Conservation (phyloP, 768 basidiomycete genomes). For the Tylopilus felleus region DNA sequence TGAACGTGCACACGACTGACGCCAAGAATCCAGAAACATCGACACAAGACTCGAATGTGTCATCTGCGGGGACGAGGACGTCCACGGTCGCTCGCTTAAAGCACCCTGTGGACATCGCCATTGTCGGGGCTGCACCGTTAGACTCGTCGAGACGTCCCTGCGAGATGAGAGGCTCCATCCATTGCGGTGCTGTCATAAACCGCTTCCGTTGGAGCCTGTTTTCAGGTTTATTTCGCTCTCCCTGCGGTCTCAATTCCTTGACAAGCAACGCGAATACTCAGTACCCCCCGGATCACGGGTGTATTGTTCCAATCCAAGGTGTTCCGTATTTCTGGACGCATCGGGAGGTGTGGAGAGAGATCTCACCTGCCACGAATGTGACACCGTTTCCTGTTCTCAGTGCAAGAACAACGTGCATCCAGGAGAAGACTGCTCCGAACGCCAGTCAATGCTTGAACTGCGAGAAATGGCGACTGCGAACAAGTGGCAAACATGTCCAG, state of each 20-base stretch:
- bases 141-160: constrained; percentile 40
- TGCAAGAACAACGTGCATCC: constrained; percentile 51
- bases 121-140: constrained; percentile 41
- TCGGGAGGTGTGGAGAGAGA: constrained; percentile 16
- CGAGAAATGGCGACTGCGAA: constrained; percentile 42
- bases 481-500: constrained; percentile 63
- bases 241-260: constrained; percentile 33
- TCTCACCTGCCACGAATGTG: constrained; percentile 42
- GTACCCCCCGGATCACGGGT: constrained; percentile 41
- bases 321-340: constrained; percentile 53
- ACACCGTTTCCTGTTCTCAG: constrained; percentile 37
- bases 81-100: constrained; percentile 25
- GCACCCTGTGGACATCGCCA: constrained; percentile 47
- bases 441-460: constrained; percentile 40
- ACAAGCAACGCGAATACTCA: constrained; percentile 46
- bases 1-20: neutral
- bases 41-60: constrained; percentile 29
- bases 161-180: constrained; percentile 53
- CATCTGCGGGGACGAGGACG: constrained; percentile 40
- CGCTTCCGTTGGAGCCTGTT: constrained; percentile 30
- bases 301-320: constrained; percentile 48
- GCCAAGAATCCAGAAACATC: neutral
- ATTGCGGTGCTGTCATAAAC: constrained; percentile 46
- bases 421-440: constrained; percentile 39
- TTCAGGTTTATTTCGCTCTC: constrained; percentile 28